Evolutionary conservation across 177 flowering plant genomes (phyloP), one percentile per base, ranked within the genome.

Genomic region (Vitis hybrid): DNA sequence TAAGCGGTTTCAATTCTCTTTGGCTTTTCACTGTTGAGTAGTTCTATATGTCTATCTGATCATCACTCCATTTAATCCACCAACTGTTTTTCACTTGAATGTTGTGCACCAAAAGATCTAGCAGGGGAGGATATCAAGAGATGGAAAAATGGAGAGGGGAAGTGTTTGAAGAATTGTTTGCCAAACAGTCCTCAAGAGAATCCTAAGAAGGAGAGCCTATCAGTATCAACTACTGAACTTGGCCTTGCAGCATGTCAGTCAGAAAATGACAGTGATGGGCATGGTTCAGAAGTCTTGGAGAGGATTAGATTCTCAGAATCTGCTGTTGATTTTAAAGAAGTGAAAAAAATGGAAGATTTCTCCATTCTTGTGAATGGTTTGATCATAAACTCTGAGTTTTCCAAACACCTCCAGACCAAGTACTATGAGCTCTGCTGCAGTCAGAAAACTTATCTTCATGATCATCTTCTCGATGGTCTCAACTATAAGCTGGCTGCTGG

Each of bases 341-440:
- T 83, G 13, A 76, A 46, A 48, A 60, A 69, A 61, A 19, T 81
- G n/a, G 80, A 81, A 9, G 61, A 74, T 60, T 88, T 86, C 74
- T 70, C 48, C 48, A 70, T 86, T 64, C 21, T 65, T 3, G 82
- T 81, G 65, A 72, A 83, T 58, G 88, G 77, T 14, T 70, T 81
- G 66, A 57, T 78, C 32, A 77, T 86, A 32, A 80, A 88, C 62
- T 69, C 82, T 16, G 86, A 83, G 60, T 56, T 88, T 48, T 62
- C 83, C 8, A 48, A 81, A 16, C 71, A 76, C 56, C 52, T 74
- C 7, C n/a, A 66, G 62, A 58, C 50, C 15, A 83, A 80, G 68
- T 88, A 88, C 79, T 80, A 82, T 57, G 79, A 85, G 69, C 89
- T 88, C 2, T 88, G 90, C 70, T 62, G 81, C 72, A 78, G 81